Conservation (phyloP, 2,329 filamentous ascomycete species). For the Pseudonectria buxi region DNA sequence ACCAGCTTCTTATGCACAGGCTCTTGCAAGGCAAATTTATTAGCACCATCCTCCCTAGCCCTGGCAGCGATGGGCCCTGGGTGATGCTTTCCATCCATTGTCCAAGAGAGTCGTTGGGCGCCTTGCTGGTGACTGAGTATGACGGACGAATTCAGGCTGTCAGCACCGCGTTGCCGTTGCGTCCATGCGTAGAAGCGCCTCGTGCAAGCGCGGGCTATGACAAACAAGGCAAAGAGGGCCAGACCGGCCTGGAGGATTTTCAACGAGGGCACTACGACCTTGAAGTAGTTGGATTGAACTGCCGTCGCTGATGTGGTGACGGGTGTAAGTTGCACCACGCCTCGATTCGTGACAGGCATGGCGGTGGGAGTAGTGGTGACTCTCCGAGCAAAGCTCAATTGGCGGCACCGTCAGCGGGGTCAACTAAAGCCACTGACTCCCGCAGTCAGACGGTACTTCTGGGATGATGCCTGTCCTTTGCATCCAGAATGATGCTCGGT, state of each 20-base stretch:
- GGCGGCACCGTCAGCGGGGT: constrained; percentile 28
- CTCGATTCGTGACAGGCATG: constrained; percentile 28
- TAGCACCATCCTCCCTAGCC: constrained; percentile 3
- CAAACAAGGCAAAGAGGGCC: constrained; percentile 28
- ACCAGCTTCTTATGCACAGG: constrained; percentile 11
- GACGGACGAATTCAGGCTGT: constrained; percentile 16
- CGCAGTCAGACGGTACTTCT: constrained; percentile 29
- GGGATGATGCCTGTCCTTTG: constrained; percentile 23
- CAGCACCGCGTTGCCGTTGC: constrained; percentile 18
- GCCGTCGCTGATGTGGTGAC: constrained; percentile 19
- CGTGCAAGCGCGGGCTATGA: constrained; percentile 27
- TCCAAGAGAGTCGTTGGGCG: constrained; percentile 13
- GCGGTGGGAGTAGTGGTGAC: constrained; percentile 18
- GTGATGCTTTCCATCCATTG: constrained; percentile 22
- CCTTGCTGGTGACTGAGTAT: constrained; percentile 13
- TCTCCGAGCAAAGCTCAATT: constrained; percentile 20
- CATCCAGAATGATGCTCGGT: constrained; percentile 22
- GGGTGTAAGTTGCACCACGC: constrained; percentile 24
- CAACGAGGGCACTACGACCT: constrained; percentile 22
- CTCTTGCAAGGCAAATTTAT: constrained; percentile 7
- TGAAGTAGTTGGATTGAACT: constrained; percentile 23
- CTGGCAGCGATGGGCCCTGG: constrained; percentile 4
- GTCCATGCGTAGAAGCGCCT: constrained; percentile 21
- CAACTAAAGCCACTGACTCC: constrained; percentile 26
- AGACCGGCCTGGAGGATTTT: constrained; percentile 23